Base-by-base conservation (phyloP, 1,284 basidiomycete species). In the Cutaneotrichosporon dermatis region DNA sequence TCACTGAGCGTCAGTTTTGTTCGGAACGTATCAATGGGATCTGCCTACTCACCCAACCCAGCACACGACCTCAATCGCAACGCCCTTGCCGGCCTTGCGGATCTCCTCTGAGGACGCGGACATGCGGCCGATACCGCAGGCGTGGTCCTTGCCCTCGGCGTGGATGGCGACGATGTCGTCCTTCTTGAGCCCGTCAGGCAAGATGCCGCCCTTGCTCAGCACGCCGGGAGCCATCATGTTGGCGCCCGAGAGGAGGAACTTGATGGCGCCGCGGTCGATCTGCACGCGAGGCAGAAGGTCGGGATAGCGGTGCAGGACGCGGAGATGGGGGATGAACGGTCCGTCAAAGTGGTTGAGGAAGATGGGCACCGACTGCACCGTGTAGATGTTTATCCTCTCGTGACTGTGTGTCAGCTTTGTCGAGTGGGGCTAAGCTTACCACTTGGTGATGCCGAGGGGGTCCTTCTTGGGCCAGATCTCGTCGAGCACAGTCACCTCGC, bases 391-490 rank as follows among this genome's bases (percentile, higher is more conserved):
- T 68, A 98, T 84, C 75, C 96, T 91, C 66, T 98, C 95, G 85
- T 89, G 89, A 80, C 94, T 97, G 42, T 10, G 35, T 40, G 56
- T 59, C 15, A 60, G 58, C 48, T 15, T 37, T 25, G 25, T 25
- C 25, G 25, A 25, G 25, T 25, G 25, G 25, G 25, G 25, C 25
- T 25, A 25, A 25, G 25, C 25, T 25, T 71, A 96, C 94, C 93
- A 97, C 83, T 98, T 99, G 62, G 94, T 90, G 68, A 90, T 86
- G 7, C 90, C 88, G 50, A 98, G 82, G 1, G 87, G 82, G 80
- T 98, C 94, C 83, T 99, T 99, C 87, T 99, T 99, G 11, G 94
- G 92, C 96, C 96, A 98, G 59, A 99, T 85, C 69, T 85, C 84
- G 74, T 99, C 96, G 25, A 99, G 80, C 15, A 84, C 72, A 1